Evolutionary conservation across 306 rosid genomes (phyloP).

Genomic region (Casuarina equisetifolia): DNA sequence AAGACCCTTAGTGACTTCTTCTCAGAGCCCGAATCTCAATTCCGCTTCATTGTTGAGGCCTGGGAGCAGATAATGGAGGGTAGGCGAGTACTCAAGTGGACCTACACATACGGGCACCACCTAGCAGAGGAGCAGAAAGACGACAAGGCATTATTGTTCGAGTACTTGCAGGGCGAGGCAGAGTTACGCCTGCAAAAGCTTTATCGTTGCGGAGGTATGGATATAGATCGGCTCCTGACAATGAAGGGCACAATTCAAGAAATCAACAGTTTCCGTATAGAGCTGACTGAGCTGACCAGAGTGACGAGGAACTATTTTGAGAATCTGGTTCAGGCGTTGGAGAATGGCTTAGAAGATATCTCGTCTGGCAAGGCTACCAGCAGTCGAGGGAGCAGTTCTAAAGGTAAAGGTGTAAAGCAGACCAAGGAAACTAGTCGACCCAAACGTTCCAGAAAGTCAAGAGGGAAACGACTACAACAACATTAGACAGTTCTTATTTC

Average conservation of each 20-base stretch:
- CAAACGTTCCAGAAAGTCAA: no score
- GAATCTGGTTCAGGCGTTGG: constrained; percentile 51
- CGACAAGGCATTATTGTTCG: constrained; percentile 62
- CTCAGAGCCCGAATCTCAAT: constrained; percentile 86
- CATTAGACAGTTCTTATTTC: no score
- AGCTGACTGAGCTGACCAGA: constrained; percentile 74
- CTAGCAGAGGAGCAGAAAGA: constrained; percentile 67
- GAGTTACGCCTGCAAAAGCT: constrained; percentile 79
- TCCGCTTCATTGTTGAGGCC: constrained; percentile 89
- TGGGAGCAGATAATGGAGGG: constrained; percentile 95
- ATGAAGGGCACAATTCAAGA: constrained; percentile 58
- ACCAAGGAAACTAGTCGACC: no score
- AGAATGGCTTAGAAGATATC: constrained; percentile 53
- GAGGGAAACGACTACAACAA: no score
- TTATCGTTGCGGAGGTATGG: constrained; percentile 84
- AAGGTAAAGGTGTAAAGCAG: neutral
- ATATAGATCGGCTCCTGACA: constrained; percentile 55
- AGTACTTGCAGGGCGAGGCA: constrained; percentile 79
- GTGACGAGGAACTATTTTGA: constrained; percentile 58
- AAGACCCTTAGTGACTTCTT: constrained; percentile 76
- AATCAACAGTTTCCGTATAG: constrained; percentile 79
- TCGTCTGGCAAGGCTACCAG: constrained; percentile 43
- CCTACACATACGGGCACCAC: constrained; percentile 86
- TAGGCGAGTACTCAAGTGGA: constrained; percentile 91
- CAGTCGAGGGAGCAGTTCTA: neutral